phyloP scores from a whole-genome alignment of 345 rosid genomes.

The Reutealis trisperma region DNA sequence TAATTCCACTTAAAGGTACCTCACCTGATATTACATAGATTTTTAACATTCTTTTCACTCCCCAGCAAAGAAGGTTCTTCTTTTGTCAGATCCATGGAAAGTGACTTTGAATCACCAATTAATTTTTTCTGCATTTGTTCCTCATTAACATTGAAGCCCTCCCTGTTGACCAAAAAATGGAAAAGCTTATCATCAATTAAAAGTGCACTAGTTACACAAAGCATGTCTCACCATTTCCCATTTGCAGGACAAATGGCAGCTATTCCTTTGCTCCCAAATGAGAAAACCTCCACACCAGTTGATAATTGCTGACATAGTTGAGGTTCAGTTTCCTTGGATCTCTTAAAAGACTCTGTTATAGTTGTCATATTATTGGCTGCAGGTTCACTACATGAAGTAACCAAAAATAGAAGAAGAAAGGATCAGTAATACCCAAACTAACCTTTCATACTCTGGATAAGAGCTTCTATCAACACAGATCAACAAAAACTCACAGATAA shows the following conservation, averaged over 20 bases:
- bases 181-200: neutral
- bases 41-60: slow-evolving; percentile 32
- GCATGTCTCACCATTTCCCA: slow-evolving; percentile 26
- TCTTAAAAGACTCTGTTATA: slow-evolving; percentile 34
- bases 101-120: slow-evolving; percentile 22
- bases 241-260: slow-evolving; percentile 20
- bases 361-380: slow-evolving; percentile 22
- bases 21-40: slow-evolving; percentile 38
- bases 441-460: neutral
- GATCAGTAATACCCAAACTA: neutral
- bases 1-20: slow-evolving; percentile 1
- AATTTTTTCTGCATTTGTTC: slow-evolving; percentile 33
- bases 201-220: slow-evolving; percentile 9
- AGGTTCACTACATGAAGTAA: slow-evolving; percentile 30
- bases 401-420: neutral
- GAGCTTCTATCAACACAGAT: neutral
- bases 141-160: slow-evolving; percentile 19
- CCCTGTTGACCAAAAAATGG: slow-evolving; percentile 34
- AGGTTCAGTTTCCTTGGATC: slow-evolving; percentile 34
- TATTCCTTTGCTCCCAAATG: slow-evolving; percentile 31
- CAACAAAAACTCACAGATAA: neutral
- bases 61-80: slow-evolving; percentile 31
- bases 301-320: slow-evolving; percentile 32
- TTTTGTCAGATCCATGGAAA: slow-evolving; percentile 16
- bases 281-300: slow-evolving; percentile 28